These are phyloP conservation scores for Mrakia gelida DNA, from an alignment of 768 basidiomycete species.

Conservation along the genomic window DNA sequence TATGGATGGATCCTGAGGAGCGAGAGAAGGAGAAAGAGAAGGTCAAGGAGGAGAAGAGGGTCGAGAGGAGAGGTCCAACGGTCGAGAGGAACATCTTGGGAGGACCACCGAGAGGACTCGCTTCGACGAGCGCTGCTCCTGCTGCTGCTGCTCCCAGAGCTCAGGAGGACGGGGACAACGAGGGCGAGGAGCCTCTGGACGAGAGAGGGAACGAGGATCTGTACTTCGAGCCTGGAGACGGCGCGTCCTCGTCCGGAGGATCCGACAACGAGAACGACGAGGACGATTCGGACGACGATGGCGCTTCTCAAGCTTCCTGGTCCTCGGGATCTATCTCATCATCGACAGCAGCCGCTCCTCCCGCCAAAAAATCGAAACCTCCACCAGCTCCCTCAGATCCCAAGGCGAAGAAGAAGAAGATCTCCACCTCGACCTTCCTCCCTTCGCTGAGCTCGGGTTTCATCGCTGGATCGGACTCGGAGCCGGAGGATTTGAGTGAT, in stretches of 20 bases:
- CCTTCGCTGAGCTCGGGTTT: constrained; percentile 86
- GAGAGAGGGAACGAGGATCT: not conserved
- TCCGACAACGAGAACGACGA: constrained; percentile 24
- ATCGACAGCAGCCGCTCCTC: constrained; percentile 1
- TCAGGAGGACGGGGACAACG: not conserved
- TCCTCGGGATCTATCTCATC: constrained; percentile 29
- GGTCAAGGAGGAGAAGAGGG: constrained; percentile 18
- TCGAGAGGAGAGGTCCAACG: not conserved
- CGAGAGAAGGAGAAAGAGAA: constrained; percentile 22
- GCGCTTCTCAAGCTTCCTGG: constrained; percentile 17
- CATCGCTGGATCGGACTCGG: constrained; percentile 72
- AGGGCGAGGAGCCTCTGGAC: not conserved
- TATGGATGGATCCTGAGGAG: constrained; percentile 25
- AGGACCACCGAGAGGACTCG: not conserved
- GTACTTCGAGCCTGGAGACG: constrained; percentile 16
- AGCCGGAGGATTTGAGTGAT: constrained; percentile 58
- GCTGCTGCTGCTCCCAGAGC: not conserved
- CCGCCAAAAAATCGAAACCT: constrained; percentile 26
- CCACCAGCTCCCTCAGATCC: not conserved
- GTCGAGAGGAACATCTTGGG: not conserved
- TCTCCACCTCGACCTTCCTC: constrained; percentile 63
- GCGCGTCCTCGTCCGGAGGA: not conserved
- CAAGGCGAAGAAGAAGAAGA: constrained; percentile 39
- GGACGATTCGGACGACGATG: constrained; percentile 26
- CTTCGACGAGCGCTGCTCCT: not conserved